phyloP scores from a whole-genome alignment of 2,329 filamentous ascomycete genomes.

The Scorias spongiosa region DNA sequence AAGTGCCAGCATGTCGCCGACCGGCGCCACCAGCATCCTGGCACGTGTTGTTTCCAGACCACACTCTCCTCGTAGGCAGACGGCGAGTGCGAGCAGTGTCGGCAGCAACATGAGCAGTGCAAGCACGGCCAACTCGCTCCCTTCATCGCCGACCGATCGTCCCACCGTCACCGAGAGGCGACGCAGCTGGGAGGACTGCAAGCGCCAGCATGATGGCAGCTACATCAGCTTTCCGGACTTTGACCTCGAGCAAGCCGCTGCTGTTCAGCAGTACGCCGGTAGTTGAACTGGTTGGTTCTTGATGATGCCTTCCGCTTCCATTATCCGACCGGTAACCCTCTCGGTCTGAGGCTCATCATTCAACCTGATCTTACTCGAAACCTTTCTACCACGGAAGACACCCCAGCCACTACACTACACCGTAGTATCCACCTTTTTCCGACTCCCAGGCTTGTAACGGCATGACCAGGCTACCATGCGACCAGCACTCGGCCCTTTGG shows the following conservation, averaged over 20 bases:
- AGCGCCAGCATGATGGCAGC: conserved; percentile 13
- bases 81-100: not conserved
- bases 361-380: no score
- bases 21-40: conserved; percentile 8
- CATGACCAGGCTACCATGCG: no score
- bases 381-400: no score
- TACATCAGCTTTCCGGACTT: conserved; percentile 21
- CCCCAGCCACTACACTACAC: no score
- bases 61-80: conserved; percentile 10
- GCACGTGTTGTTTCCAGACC: conserved; percentile 12
- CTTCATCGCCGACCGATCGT: conserved; percentile 7
- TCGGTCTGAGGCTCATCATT: no score
- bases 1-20: conserved; percentile 3
- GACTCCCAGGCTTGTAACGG: no score
- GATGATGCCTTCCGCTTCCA: no score
- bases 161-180: conserved; percentile 7
- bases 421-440: no score
- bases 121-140: conserved; percentile 6
- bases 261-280: not conserved
- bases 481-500: no score
- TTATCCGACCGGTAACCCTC: no score
- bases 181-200: conserved; percentile 19
- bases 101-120: no score
- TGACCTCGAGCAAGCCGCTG: conserved; percentile 5
- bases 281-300: not conserved